Base-by-base conservation (phyloP, 371 early-diverging fungal genomes). In the Mucor circinelloides region DNA sequence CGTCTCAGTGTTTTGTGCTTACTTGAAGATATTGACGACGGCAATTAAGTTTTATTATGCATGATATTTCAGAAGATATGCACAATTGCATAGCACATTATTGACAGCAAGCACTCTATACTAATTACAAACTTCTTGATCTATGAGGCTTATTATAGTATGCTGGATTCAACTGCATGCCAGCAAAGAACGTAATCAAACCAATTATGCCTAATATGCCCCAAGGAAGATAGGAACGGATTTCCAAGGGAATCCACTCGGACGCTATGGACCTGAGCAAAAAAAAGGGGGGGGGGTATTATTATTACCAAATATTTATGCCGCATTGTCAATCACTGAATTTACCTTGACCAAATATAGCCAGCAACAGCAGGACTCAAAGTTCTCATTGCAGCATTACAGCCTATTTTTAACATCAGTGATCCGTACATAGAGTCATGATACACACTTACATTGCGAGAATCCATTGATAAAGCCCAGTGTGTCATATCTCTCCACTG, bases 351-450 rank as follows among this genome's bases (percentile, higher is more conserved):
- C 81, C 81, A 82, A 17, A 82, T 42, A n/a, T 63, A 68, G 31
- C 83, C 80, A 62, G 79, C 76, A 12, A 73, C 48, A 10, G 76
- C 77, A 46, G 83, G 83, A 28, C 79, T 80, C 17, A 80, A 48
- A 8, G 80, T 66, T 50, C 83, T 64, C 73, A 73, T 76, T 21
- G 73, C 75, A 66, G 77, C 75, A 25, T 78, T 75, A 52, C 77
- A 75, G 19, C 75, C 77, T 80, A 71, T 55, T 28, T 54, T 54
- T 25, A 54, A 54, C 6, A 21, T 19, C 3, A 46, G 21, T 46
- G 25, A 60, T 10, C 25, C 13, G 19, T 44, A 31, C 52, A 19
- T 52, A 27, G 6, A 21, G 27, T 48, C 21, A 46, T 10, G 10
- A 21, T 46, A 19, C 10, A 46, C 1, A n/a, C 72, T 69, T 77